phyloP scores from a whole-genome alignment of 1,284 basidiomycete genomes.

The Coriolopsis trogii region DNA sequence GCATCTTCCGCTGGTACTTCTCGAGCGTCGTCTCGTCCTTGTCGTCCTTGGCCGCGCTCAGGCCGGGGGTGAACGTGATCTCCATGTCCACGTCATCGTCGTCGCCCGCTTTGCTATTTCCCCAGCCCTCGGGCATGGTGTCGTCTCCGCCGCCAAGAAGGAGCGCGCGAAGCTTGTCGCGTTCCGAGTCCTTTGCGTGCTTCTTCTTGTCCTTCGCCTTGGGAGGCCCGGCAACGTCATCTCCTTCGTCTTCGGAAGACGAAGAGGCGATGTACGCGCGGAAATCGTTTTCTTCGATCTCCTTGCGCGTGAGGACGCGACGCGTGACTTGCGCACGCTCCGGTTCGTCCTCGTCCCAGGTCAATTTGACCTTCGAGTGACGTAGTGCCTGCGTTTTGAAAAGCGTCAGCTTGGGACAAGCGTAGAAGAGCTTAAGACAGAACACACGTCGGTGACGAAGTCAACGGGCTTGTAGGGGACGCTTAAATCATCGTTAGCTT shows the following conservation, averaged over 20 bases:
- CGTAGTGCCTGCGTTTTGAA: slow-evolving; percentile 78
- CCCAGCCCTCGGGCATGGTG: slow-evolving; percentile 83
- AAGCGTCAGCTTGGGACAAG: background rate
- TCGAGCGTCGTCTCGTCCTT: slow-evolving; percentile 84
- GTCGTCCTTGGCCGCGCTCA: slow-evolving; percentile 57
- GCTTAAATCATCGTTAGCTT: slow-evolving; percentile 74
- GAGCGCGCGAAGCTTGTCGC: slow-evolving; percentile 70
- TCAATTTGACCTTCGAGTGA: slow-evolving; percentile 96
- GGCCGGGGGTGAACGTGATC: slow-evolving; percentile 89
- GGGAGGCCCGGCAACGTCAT: slow-evolving; percentile 23
- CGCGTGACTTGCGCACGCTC: slow-evolving; percentile 85
- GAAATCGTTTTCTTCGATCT: slow-evolving; percentile 91
- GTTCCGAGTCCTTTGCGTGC: slow-evolving; percentile 47
- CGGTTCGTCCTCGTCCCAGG: slow-evolving; percentile 98
- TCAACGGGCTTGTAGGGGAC: slow-evolving; percentile 81
- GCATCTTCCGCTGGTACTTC: slow-evolving; percentile 84
- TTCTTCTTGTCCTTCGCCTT: slow-evolving; percentile 32
- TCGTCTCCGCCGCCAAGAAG: slow-evolving; percentile 70
- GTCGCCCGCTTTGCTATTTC: slow-evolving; percentile 41
- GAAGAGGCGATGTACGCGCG: slow-evolving; percentile 82
- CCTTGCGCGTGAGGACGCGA: slow-evolving; percentile 75
- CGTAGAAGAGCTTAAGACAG: background rate
- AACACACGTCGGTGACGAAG: slow-evolving; percentile 89
- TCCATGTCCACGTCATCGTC: slow-evolving; percentile 80
- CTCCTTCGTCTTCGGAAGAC: slow-evolving; percentile 51